Evolutionary conservation across 2,329 filamentous ascomycete species (phyloP), one percentile per base, ranked within the genome.

Genomic region (Keithomyces neogunnii): DNA sequence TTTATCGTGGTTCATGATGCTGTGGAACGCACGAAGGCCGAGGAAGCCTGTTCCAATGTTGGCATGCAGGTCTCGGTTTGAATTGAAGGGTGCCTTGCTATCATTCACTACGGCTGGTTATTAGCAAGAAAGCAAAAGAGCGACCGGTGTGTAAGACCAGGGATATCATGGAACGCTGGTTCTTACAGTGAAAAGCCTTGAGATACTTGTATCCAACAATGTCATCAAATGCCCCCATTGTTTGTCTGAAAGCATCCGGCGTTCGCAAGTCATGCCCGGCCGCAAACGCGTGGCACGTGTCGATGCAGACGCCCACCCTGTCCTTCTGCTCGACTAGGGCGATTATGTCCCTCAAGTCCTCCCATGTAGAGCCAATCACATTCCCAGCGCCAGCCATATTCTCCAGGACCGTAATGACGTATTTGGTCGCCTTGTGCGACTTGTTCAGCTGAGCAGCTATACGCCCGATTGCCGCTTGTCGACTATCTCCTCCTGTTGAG

Each of bases 41-140:
- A 99, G 77, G 64, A 95, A 99, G 1, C 93, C 93, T 0, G 90
- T 95, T 30, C 93, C 93, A 56, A 99, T 97, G 65, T 96, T 97
- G 57, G 92, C 90, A 69, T 99, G 93, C 2, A 97, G 72, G 65
- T 99, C 93, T 40, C 91, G 82, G 57, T 89, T 81, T 36, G 89
- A 93, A 42, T 70, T 76, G 32, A 95, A 75, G 0, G 93, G 92
- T 0, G 91, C 89, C 70, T 97, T 99, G 71, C 88, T 95, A 69
- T 99, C 93, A 67, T 99, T 99, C 42, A 99, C 70, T 74, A 42
- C 10, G 31, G 30, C 5, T 26, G 30, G 11, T 29, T 32, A 31
- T 47, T 26, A 50, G 47, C 19, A 19, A 19, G 19, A 19, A 19
- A 19, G 19, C 19, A 19, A 19, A 19, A 19, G 19, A 19, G 19